phyloP scores from a whole-genome alignment of 1,284 basidiomycete species.

The Takashimella tepidaria region DNA sequence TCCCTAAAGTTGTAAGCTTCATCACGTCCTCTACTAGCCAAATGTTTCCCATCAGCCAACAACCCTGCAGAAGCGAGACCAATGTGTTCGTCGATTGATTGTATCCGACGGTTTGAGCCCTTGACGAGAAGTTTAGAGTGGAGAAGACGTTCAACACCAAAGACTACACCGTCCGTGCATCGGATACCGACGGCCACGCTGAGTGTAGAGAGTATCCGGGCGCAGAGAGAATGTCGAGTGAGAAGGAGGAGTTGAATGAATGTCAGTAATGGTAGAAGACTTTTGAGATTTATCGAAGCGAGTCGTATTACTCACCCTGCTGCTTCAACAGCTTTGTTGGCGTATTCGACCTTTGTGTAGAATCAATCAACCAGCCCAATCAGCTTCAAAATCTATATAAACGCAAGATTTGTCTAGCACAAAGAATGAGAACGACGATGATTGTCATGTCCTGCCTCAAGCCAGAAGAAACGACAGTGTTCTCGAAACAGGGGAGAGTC shows the following conservation, averaged over 20 bases:
- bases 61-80: slow-evolving; percentile 90
- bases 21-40: slow-evolving; percentile 77
- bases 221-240: slow-evolving; percentile 1
- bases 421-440: background rate
- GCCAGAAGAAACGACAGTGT: too few species aligned
- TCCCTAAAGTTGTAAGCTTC: slow-evolving; percentile 77
- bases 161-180: slow-evolving; percentile 87
- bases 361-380: too few species aligned
- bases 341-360: slow-evolving; percentile 80
- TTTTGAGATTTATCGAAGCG: too few species aligned
- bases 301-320: slow-evolving; percentile 70
- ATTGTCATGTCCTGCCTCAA: background rate
- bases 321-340: slow-evolving; percentile 96
- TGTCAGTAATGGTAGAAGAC: background rate
- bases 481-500: too few species aligned
- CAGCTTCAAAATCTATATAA: too few species aligned
- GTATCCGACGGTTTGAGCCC: slow-evolving; percentile 86
- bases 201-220: slow-evolving; percentile 1
- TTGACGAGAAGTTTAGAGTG: slow-evolving; percentile 95
- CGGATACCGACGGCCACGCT: slow-evolving; percentile 88
- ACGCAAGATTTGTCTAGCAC: too few species aligned
- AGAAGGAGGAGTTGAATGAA: background rate
- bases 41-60: slow-evolving; percentile 86
- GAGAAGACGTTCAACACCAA: slow-evolving; percentile 97
- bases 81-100: slow-evolving; percentile 87